Percentiles rank a stretch among this genome's conserved stretches.
phyloP scores from a whole-genome alignment of 2,329 filamentous ascomycete genomes.

The Aureobasidium sp. region DNA sequence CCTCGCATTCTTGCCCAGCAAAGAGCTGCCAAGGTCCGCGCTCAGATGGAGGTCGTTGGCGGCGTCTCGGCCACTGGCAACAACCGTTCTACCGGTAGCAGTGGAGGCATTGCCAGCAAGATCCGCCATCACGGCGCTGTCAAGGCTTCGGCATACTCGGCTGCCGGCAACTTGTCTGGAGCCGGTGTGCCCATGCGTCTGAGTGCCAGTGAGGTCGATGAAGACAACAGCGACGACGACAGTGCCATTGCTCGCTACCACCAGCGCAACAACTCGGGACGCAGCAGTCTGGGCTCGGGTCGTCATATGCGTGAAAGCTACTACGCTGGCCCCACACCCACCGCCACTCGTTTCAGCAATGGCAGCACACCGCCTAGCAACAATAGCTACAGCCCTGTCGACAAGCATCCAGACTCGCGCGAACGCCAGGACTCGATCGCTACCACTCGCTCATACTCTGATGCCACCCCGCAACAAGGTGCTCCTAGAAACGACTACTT shows the following conservation, averaged over 20 bases:
- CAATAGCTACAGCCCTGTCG: slow-evolving; percentile 32
- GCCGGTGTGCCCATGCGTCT: slow-evolving; percentile 84
- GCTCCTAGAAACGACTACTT: slow-evolving; percentile 36
- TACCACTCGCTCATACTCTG: slow-evolving; percentile 23
- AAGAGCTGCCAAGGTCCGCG: slow-evolving; percentile 77
- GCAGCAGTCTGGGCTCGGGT: slow-evolving; percentile 52
- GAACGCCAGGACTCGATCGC: slow-evolving; percentile 11
- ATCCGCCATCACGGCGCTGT: slow-evolving; percentile 82
- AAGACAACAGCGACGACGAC: slow-evolving; percentile 74
- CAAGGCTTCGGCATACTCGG: slow-evolving; percentile 65
- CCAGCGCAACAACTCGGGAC: slow-evolving; percentile 64
- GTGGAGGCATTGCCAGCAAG: slow-evolving; percentile 63
- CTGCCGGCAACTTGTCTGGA: slow-evolving; percentile 65
- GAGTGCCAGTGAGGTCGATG: slow-evolving; percentile 91
- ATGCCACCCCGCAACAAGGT: slow-evolving; percentile 40
- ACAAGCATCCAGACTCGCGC: slow-evolving; percentile 15
- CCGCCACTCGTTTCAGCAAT: slow-evolving; percentile 37
- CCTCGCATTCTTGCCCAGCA: slow-evolving; percentile 76
- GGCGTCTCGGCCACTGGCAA: slow-evolving; percentile 33
- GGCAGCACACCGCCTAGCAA: slow-evolving; percentile 47
- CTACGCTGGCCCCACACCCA: slow-evolving; percentile 11
- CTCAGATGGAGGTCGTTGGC: slow-evolving; percentile 74
- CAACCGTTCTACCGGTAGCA: slow-evolving; percentile 26
- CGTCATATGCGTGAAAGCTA: slow-evolving; percentile 36
- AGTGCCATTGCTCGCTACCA: slow-evolving; percentile 47